Conservation (phyloP, 1,139 yeast genomes). For the Yamadazyma dushanensis region DNA sequence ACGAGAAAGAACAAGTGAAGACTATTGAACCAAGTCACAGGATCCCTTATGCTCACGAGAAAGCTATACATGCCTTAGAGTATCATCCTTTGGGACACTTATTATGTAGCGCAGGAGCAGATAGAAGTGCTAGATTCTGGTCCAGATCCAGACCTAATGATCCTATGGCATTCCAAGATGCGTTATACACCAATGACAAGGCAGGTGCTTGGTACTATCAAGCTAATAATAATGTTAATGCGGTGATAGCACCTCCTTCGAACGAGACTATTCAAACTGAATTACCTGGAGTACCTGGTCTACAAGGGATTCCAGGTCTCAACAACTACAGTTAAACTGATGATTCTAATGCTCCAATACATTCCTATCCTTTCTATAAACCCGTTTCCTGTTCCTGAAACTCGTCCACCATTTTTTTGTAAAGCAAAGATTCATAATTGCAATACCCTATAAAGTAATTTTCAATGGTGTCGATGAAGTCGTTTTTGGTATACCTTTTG, state of each 20-base stretch:
- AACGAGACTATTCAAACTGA: slow-evolving; percentile 8
- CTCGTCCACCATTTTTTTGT: slow-evolving; percentile 14
- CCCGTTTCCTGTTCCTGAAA: background rate
- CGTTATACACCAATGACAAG: slow-evolving; percentile 67
- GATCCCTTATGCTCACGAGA: slow-evolving; percentile 92
- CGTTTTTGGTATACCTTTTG: slow-evolving; percentile 16
- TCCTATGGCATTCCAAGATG: slow-evolving; percentile 78
- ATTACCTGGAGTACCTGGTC: slow-evolving; percentile 10
- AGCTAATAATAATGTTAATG: slow-evolving; percentile 65
- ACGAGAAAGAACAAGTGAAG: slow-evolving; percentile 18
- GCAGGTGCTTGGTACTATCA: slow-evolving; percentile 74
- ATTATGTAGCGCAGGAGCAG: slow-evolving; percentile 90
- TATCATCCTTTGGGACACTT: slow-evolving; percentile 95
- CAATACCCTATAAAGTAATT: slow-evolving; percentile 33
- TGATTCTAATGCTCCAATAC: slow-evolving; percentile 1
- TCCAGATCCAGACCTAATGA: slow-evolving; percentile 90
- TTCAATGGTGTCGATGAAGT: slow-evolving; percentile 16
- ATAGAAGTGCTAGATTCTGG: slow-evolving; percentile 94
- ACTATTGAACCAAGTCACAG: slow-evolving; percentile 55
- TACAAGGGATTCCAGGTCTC: slow-evolving; percentile 14
- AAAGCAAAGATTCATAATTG: slow-evolving; percentile 31
- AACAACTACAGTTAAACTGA: slow-evolving; percentile 7
- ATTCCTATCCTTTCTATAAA: slow-evolving; percentile 1
- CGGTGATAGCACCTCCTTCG: slow-evolving; percentile 43
- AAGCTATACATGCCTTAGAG: slow-evolving; percentile 85